Conservation (phyloP, 257 asterid species). For the Oldenlandia corymbosa region DNA sequence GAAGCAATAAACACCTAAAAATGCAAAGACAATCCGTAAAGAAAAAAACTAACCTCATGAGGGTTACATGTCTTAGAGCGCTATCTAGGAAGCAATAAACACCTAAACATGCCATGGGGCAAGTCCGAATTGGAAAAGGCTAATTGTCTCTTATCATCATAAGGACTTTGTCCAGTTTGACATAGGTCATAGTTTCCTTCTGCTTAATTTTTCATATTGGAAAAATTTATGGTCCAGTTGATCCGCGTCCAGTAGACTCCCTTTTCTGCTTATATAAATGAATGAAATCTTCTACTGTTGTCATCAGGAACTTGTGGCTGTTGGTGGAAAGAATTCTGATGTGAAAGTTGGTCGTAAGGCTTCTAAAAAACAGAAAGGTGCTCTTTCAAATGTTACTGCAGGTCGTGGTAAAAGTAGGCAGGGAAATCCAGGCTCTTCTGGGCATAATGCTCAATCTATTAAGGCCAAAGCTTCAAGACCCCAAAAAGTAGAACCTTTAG, state of each 20-base stretch:
- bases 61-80: no score
- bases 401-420: slow-evolving; percentile 53
- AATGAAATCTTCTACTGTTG: slow-evolving; percentile 15
- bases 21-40: no score
- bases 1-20: no score
- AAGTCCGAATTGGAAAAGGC: no score
- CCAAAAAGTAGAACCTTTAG: slow-evolving; percentile 71
- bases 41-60: no score
- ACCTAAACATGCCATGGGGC: no score
- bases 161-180: background rate
- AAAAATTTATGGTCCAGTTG: slow-evolving; percentile 1
- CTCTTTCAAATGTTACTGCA: slow-evolving; percentile 18
- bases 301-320: slow-evolving; percentile 76
- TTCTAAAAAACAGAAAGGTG: slow-evolving; percentile 67
- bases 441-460: slow-evolving; percentile 31
- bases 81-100: no score
- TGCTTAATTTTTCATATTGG: background rate
- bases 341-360: slow-evolving; percentile 61
- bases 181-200: background rate
- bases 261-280: slow-evolving; percentile 14
- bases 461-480: slow-evolving; percentile 51
- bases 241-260: no score
- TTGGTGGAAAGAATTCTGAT: slow-evolving; percentile 62
- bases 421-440: slow-evolving; percentile 50
- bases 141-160: no score